A percentile compares a stretch with the other conserved stretches of the same genome.
Evolutionary conservation across 2,329 filamentous ascomycete genomes (phyloP).

Genomic region (Aspergillus latus): DNA sequence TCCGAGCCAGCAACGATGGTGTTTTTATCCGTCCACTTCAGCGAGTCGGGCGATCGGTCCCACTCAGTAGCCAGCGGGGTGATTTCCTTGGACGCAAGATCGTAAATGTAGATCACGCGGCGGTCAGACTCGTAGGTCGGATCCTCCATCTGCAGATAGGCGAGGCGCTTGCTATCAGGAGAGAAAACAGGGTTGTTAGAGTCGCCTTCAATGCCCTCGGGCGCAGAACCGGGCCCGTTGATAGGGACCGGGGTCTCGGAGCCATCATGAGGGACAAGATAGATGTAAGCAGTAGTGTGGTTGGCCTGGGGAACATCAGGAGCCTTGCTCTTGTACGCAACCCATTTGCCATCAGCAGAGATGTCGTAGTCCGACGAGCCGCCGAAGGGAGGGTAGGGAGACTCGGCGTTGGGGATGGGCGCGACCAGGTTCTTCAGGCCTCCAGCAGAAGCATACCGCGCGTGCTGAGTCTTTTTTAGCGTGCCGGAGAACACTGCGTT

Average conservation of each 20-base stretch:
- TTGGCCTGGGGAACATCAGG: slow-evolving; percentile 48
- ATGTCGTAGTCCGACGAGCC: slow-evolving; percentile 76
- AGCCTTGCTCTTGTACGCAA: slow-evolving; percentile 46
- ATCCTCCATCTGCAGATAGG: slow-evolving; percentile 75
- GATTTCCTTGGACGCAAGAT: slow-evolving; percentile 33
- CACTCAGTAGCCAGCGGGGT: slow-evolving; percentile 42
- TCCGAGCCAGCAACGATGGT: slow-evolving; percentile 74
- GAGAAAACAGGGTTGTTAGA: slow-evolving; percentile 70
- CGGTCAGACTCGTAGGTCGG: slow-evolving; percentile 81
- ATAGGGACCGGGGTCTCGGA: slow-evolving; percentile 54
- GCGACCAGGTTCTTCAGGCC: slow-evolving; percentile 52
- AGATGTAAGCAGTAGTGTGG: slow-evolving; percentile 80
- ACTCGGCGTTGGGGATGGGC: slow-evolving; percentile 46
- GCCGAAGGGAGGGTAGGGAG: slow-evolving; percentile 64
- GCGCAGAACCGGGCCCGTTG: slow-evolving; percentile 42
- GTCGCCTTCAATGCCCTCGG: slow-evolving; percentile 59
- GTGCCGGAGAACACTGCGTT: slow-evolving; percentile 73
- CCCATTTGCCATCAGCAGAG: slow-evolving; percentile 41
- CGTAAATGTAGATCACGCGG: slow-evolving; percentile 47
- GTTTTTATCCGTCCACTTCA: slow-evolving; percentile 57
- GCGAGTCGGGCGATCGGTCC: slow-evolving; percentile 54
- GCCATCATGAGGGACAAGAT: slow-evolving; percentile 64
- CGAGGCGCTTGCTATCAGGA: slow-evolving; percentile 66
- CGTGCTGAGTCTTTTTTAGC: slow-evolving; percentile 42
- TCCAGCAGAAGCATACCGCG: slow-evolving; percentile 50